Evolutionary conservation across 2,329 filamentous ascomycete genomes (phyloP).

Genomic region (Cytospora chrysosperma): DNA sequence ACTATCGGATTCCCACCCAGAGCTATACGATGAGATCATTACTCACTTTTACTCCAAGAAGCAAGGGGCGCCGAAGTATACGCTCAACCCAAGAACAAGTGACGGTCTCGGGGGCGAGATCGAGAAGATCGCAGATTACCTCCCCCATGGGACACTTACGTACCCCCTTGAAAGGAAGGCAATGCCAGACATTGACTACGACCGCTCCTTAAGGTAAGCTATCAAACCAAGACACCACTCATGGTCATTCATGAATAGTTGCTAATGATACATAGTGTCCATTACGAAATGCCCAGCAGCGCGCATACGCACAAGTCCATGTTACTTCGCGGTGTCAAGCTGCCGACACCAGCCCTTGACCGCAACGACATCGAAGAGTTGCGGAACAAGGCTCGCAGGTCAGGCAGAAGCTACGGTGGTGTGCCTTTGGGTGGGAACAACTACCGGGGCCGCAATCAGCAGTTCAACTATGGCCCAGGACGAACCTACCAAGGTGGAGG

Average conservation of each 20-base stretch:
- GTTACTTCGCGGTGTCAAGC: conserved; percentile 79
- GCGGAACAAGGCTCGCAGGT: conserved; percentile 61
- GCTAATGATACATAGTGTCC: conserved; percentile 59
- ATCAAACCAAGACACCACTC: conserved; percentile 2
- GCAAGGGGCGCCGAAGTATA: conserved; percentile 63
- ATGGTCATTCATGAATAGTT: neutral
- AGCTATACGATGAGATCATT: conserved; percentile 80
- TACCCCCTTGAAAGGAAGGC: conserved; percentile 72
- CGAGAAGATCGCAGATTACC: conserved; percentile 77
- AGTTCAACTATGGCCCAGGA: conserved; percentile 52
- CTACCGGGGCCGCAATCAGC: conserved; percentile 44
- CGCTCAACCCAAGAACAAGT: conserved; percentile 72
- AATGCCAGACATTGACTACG: conserved; percentile 77
- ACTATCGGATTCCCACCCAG: conserved; percentile 76
- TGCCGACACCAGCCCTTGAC: conserved; percentile 70
- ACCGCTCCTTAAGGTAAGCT: conserved; percentile 79
- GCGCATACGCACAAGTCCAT: conserved; percentile 85
- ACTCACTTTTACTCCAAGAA: conserved; percentile 91
- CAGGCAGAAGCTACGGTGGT: conserved; percentile 70
- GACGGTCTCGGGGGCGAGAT: conserved; percentile 78
- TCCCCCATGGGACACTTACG: conserved; percentile 77
- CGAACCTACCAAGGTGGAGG: conserved; percentile 21
- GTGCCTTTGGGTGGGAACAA: conserved; percentile 49
- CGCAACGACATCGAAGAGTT: conserved; percentile 73
- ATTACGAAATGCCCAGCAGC: conserved; percentile 78